A percentile compares a stretch with the other conserved stretches of the same genome.
These are phyloP conservation scores for Takakia lepidozioides DNA, from an alignment of 225 moss, liverwort and hornwort genomes.

Conservation along the genomic window DNA sequence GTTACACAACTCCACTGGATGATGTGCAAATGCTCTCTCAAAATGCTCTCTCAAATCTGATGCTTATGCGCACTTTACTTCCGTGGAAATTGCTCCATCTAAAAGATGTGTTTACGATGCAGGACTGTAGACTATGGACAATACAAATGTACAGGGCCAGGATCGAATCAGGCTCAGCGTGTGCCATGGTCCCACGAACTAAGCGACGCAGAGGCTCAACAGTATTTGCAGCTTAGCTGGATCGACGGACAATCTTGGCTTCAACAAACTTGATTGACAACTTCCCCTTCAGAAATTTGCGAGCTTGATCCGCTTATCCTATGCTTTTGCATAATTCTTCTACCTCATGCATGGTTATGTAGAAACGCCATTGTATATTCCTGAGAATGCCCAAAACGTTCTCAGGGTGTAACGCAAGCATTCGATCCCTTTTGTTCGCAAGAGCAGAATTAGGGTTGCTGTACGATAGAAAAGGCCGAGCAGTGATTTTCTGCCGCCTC, in stretches of 20 bases:
- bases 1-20: background rate
- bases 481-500: too few species aligned
- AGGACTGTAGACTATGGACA: slow-evolving; percentile 55
- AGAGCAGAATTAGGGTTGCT: too few species aligned
- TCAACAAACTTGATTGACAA: slow-evolving; percentile 16
- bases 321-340: too few species aligned
- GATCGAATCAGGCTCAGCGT: slow-evolving; percentile 17
- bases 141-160: slow-evolving; percentile 43
- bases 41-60: background rate
- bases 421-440: too few species aligned
- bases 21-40: background rate
- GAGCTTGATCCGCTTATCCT: too few species aligned
- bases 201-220: slow-evolving; percentile 21
- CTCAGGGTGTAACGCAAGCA: too few species aligned
- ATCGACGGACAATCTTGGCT: slow-evolving; percentile 50
- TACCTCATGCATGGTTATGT: too few species aligned
- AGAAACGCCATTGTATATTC: too few species aligned
- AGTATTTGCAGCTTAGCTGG: slow-evolving; percentile 39
- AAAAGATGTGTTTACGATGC: background rate
- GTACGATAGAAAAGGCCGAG: too few species aligned
- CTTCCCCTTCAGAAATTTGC: too few species aligned
- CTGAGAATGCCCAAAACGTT: too few species aligned
- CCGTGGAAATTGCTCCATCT: background rate
- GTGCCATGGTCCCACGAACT: slow-evolving; percentile 44
- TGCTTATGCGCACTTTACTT: background rate